These are phyloP conservation scores for Ogataea pini DNA, from an alignment of 805 yeast genomes.

Conservation along the genomic window DNA sequence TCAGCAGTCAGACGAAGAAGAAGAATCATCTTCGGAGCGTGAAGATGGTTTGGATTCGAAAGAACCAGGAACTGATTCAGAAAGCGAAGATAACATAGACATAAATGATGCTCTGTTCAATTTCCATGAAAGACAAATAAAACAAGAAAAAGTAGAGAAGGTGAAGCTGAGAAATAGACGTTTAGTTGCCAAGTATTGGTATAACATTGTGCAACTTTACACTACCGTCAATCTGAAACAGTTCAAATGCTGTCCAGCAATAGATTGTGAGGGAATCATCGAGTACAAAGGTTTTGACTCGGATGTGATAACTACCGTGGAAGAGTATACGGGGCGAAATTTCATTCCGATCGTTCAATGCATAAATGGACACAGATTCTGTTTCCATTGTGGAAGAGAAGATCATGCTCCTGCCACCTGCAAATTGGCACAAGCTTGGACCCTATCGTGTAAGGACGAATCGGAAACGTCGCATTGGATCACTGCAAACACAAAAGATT, in stretches of 20 bases:
- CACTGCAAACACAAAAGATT: slow-evolving; percentile 75
- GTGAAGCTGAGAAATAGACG: slow-evolving; percentile 26
- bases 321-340: slow-evolving; percentile 27
- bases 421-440: slow-evolving; percentile 66
- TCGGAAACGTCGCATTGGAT: slow-evolving; percentile 90
- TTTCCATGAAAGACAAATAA: slow-evolving; percentile 26
- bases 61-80: slow-evolving; percentile 7
- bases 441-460: slow-evolving; percentile 77
- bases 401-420: slow-evolving; percentile 90
- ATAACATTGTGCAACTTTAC: slow-evolving; percentile 46
- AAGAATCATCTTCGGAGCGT: neutral
- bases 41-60: slow-evolving; percentile 13
- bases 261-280: slow-evolving; percentile 71
- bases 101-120: slow-evolving; percentile 20
- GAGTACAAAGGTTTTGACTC: slow-evolving; percentile 36
- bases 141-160: slow-evolving; percentile 26
- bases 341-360: slow-evolving; percentile 73
- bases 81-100: slow-evolving; percentile 1
- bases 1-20: slow-evolving; percentile 12
- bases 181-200: slow-evolving; percentile 41
- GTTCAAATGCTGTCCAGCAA: slow-evolving; percentile 81
- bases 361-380: slow-evolving; percentile 65
- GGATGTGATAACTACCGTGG: slow-evolving; percentile 26
- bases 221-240: slow-evolving; percentile 49
- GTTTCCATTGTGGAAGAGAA: slow-evolving; percentile 72